phyloP scores from a whole-genome alignment of 495 filamentous ascomycete genomes.

The Podospora pseudocomata region DNA sequence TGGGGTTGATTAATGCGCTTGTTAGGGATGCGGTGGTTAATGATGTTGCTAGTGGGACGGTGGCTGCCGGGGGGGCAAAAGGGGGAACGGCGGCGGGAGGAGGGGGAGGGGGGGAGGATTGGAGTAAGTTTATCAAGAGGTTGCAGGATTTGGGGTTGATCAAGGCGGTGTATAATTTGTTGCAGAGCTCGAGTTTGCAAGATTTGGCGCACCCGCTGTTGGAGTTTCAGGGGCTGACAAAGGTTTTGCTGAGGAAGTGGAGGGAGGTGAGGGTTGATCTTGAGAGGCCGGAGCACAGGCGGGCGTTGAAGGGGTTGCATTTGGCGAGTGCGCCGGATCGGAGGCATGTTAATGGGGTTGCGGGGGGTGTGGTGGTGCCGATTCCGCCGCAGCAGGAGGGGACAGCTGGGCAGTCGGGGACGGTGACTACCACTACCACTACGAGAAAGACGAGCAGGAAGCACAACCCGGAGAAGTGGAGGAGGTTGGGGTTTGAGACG shows the following conservation, averaged over 20 bases:
- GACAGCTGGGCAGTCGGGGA: not conserved
- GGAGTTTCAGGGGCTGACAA: conserved; percentile 91
- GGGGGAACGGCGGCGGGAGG: not conserved
- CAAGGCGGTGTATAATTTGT: conserved; percentile 80
- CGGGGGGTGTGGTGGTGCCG: not conserved
- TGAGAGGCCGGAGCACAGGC: conserved; percentile 82
- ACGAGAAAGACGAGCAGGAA: conserved; percentile 54
- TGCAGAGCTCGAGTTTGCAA: conserved; percentile 91
- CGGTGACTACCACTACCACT: not conserved
- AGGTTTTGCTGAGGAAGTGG: conserved; percentile 88
- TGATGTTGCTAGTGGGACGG: conserved; percentile 49
- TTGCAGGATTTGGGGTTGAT: conserved; percentile 93
- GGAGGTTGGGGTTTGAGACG: conserved; percentile 84
- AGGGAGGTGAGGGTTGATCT: conserved; percentile 77
- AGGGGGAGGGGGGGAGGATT: conserved; percentile 57
- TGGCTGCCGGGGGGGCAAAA: conserved; percentile 24
- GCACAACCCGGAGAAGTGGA: conserved; percentile 91
- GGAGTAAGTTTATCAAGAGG: conserved; percentile 91
- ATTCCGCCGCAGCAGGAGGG: conserved; percentile 14
- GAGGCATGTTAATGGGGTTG: conserved; percentile 35
- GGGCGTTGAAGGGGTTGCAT: conserved; percentile 79
- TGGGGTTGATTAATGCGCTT: conserved; percentile 91
- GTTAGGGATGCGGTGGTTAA: conserved; percentile 91
- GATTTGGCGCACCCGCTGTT: conserved; percentile 90
- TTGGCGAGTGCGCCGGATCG: conserved; percentile 72